Evolutionary conservation across 2,329 filamentous ascomycete genomes (phyloP).

Genomic region (Chrysosporium keratinophilum): DNA sequence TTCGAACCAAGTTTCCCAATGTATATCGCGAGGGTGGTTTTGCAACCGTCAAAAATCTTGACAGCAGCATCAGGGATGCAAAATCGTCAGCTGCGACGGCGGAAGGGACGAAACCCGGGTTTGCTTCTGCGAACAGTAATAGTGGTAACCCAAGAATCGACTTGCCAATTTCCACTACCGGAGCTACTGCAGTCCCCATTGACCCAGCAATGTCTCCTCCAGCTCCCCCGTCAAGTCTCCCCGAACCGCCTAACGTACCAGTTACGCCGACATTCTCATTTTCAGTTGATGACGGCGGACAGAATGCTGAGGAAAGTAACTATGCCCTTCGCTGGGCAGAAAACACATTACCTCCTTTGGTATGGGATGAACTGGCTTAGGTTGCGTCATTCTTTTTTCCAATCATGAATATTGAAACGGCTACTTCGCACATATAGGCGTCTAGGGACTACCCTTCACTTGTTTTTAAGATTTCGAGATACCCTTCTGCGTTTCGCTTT

Average conservation of each 20-base stretch:
- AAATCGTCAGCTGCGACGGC: background rate
- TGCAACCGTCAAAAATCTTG: conserved; percentile 26
- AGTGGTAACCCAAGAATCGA: background rate
- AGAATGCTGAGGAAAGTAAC: conserved; percentile 14
- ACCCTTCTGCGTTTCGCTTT: too few species aligned
- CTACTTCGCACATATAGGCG: background rate
- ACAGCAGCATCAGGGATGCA: conserved; percentile 1
- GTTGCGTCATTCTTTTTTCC: background rate
- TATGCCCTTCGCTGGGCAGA: conserved; percentile 26
- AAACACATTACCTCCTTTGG: conserved; percentile 33
- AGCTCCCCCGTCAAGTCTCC: conserved; percentile 23
- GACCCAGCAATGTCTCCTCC: conserved; percentile 28
- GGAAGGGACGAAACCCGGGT: background rate
- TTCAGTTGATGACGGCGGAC: conserved; percentile 25
- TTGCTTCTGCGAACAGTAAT: background rate
- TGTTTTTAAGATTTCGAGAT: too few species aligned
- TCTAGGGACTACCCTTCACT: too few species aligned
- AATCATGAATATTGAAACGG: background rate
- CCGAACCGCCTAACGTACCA: conserved; percentile 11
- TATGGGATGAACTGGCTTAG: conserved; percentile 31
- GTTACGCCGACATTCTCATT: conserved; percentile 22
- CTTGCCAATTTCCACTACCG: background rate
- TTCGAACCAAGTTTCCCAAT: conserved; percentile 50
- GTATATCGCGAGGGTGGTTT: conserved; percentile 42
- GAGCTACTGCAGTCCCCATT: conserved; percentile 17